These are phyloP conservation scores for Candolleomyces eurysporus DNA, from an alignment of 768 basidiomycete species.

Conservation along the genomic window DNA sequence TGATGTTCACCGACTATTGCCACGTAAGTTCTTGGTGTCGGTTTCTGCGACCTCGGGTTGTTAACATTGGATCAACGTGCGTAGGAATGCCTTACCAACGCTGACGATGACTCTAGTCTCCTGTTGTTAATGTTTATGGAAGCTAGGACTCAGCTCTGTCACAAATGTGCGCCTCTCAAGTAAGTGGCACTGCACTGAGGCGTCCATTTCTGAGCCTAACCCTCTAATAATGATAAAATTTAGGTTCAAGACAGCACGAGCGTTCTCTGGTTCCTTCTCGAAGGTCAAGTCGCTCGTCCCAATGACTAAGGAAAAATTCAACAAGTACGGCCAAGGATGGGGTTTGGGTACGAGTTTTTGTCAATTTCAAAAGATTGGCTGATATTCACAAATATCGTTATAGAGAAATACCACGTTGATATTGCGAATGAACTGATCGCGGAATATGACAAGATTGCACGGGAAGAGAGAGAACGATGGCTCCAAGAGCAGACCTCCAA, in stretches of 20 bases:
- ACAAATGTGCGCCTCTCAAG: slow-evolving; percentile 24
- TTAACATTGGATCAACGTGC: neutral
- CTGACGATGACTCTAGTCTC: slow-evolving; percentile 23
- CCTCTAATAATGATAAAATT: neutral
- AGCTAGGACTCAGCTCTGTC: slow-evolving; percentile 31
- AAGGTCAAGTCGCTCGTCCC: too few relatives aligned
- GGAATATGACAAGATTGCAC: neutral
- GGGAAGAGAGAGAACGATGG: neutral
- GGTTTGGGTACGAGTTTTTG: neutral
- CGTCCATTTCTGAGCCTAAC: neutral
- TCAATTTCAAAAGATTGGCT: neutral
- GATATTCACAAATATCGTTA: neutral
- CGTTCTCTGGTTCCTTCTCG: too few relatives aligned
- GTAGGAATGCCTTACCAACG: slow-evolving; percentile 19
- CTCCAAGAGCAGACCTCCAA: neutral
- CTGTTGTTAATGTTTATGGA: slow-evolving; percentile 32
- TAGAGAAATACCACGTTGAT: neutral
- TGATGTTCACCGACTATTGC: slow-evolving; percentile 13
- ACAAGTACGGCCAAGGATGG: neutral
- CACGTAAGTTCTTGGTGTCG: slow-evolving; percentile 8
- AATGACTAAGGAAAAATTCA: too few relatives aligned
- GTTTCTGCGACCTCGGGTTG: neutral
- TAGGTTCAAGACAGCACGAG: too few relatives aligned
- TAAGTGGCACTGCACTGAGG: slow-evolving; percentile 15
- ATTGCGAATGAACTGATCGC: neutral